A percentile compares a stretch with the other conserved stretches of the same genome.
Evolutionary conservation across 768 basidiomycete species (phyloP).

Genomic region (Leccinellum albellum): DNA sequence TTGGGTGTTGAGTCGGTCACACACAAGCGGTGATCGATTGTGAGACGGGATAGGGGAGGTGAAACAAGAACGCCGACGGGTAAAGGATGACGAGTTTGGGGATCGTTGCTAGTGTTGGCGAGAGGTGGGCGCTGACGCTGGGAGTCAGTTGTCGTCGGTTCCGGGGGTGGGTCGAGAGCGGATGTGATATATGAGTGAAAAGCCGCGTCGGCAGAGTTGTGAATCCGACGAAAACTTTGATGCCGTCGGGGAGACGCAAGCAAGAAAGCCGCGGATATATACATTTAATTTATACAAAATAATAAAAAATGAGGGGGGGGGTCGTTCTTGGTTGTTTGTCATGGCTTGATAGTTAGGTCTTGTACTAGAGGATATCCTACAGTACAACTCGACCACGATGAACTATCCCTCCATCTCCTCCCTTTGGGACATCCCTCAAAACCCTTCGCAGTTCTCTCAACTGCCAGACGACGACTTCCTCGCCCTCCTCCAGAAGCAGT

Average conservation of each 20-base stretch:
- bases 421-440: constrained; percentile 67
- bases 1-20: too few relatives aligned
- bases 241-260: constrained; percentile 13
- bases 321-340: constrained; percentile 12
- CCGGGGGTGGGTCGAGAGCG: background rate
- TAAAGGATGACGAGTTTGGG: too few relatives aligned
- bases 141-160: background rate
- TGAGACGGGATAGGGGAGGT: background rate
- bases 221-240: background rate
- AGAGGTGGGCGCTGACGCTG: background rate
- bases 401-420: constrained; percentile 42
- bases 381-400: constrained; percentile 16
- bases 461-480: constrained; percentile 76
- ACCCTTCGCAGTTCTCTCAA: constrained; percentile 52
- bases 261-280: constrained; percentile 4
- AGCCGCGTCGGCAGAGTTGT: background rate
- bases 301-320: background rate
- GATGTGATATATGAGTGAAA: background rate
- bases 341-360: background rate
- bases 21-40: too few relatives aligned
- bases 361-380: background rate
- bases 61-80: background rate
- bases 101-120: background rate
- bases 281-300: constrained; percentile 8
- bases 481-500: constrained; percentile 74